These are phyloP conservation scores for Schrenkiella parvula DNA, from an alignment of 345 rosid genomes.

Conservation along the genomic window DNA sequence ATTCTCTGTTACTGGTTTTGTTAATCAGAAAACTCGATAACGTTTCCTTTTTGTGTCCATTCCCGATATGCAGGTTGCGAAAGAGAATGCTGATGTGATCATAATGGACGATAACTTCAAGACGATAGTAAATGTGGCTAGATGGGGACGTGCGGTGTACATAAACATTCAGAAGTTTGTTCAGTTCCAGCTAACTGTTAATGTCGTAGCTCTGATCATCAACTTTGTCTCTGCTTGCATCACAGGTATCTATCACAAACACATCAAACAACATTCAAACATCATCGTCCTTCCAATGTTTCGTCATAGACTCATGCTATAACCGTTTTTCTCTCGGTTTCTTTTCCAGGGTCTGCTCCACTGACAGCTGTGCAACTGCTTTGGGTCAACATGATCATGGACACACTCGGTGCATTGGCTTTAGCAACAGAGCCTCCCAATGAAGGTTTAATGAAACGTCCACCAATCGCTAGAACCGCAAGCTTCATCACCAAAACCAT, in stretches of 20 bases:
- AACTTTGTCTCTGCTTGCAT: constrained; percentile 73
- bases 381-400: constrained; percentile 92
- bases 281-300: not conserved
- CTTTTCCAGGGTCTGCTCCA: constrained; percentile 60
- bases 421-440: constrained; percentile 80
- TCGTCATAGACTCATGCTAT: not conserved
- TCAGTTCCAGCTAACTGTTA: constrained; percentile 78
- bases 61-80: constrained; percentile 52
- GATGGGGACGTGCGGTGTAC: constrained; percentile 84
- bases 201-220: constrained; percentile 63
- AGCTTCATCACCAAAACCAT: constrained; percentile 58
- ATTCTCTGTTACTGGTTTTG: not conserved
- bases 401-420: constrained; percentile 83
- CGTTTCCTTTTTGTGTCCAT: not conserved
- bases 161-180: constrained; percentile 82
- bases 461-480: constrained; percentile 52
- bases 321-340: not conserved
- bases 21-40: not conserved
- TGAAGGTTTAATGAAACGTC: constrained; percentile 66
- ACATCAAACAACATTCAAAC: not conserved
- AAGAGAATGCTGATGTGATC: constrained; percentile 80
- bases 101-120: constrained; percentile 80
- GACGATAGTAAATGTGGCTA: constrained; percentile 67
- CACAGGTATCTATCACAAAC: constrained; percentile 37
- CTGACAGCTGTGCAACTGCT: constrained; percentile 80